These are phyloP conservation scores for Botrytis pseudocinerea DNA, from an alignment of 2,329 filamentous ascomycete genomes.

Conservation along the genomic window DNA sequence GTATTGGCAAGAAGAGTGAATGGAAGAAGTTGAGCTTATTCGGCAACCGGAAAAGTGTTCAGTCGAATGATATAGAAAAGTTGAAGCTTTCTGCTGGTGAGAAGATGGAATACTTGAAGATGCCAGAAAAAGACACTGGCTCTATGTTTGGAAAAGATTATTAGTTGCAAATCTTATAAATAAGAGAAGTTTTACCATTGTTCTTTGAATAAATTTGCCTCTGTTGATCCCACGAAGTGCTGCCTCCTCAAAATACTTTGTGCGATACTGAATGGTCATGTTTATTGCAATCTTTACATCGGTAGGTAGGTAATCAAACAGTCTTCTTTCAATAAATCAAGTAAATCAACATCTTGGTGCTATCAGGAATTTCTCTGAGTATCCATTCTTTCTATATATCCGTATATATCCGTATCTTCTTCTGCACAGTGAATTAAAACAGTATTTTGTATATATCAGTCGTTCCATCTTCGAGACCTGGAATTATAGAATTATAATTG, in stretches of 20 bases:
- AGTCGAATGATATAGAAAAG: neutral
- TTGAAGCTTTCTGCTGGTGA: neutral
- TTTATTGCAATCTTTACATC: neutral
- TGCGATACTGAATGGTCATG: neutral
- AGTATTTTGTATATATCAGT: neutral
- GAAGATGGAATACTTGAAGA: neutral
- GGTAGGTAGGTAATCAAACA: too few relatives aligned
- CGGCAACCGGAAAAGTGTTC: neutral
- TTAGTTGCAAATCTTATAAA: neutral
- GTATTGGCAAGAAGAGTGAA: neutral
- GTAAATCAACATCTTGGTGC: neutral
- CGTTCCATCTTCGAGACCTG: neutral
- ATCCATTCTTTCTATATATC: neutral
- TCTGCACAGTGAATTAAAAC: neutral
- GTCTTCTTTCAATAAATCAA: neutral
- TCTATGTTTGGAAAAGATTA: neutral
- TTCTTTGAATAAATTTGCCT: neutral
- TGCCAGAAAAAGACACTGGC: neutral
- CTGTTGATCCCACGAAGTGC: neutral
- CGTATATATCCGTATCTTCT: neutral
- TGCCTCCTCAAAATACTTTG: neutral
- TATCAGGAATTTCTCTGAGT: neutral
- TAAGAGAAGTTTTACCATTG: neutral
- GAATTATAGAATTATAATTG: neutral
- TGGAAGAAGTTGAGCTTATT: neutral